These are phyloP conservation scores for Diplotaxis tenuifolia DNA, from an alignment of 345 rosid species.

Conservation along the genomic window DNA sequence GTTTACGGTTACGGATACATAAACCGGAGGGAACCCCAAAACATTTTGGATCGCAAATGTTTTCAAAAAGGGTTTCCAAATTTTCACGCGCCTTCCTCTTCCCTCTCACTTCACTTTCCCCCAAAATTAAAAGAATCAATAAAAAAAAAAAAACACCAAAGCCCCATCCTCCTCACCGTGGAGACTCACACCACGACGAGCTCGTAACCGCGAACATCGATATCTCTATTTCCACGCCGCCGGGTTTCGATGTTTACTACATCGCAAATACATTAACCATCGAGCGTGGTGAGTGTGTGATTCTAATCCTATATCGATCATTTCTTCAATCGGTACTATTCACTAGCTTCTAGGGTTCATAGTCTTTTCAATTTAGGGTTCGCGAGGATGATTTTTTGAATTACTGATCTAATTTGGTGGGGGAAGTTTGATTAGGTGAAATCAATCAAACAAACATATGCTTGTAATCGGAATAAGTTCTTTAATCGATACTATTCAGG, in stretches of 20 bases:
- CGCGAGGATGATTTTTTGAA: neutral
- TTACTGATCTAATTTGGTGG: neutral
- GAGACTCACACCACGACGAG: constrained; percentile 12
- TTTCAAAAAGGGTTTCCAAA: neutral
- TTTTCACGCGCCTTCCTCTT: constrained; percentile 24
- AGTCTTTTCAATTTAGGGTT: neutral
- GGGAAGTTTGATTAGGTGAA: constrained; percentile 6
- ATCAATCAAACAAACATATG: neutral
- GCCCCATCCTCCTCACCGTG: constrained; percentile 4
- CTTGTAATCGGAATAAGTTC: too few species aligned
- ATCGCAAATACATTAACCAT: constrained; percentile 18
- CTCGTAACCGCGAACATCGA: neutral
- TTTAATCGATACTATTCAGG: too few species aligned
- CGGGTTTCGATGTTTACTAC: constrained; percentile 13
- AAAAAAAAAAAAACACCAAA: neutral
- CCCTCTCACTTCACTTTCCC: constrained; percentile 29
- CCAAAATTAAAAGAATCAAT: neutral
- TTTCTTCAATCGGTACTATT: neutral
- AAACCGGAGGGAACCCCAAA: constrained; percentile 22
- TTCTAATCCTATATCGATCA: constrained; percentile 8
- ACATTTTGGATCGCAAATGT: neutral
- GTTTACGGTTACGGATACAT: neutral
- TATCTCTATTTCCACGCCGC: neutral
- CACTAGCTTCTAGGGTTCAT: neutral
- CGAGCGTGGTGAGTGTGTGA: constrained; percentile 14